These are phyloP conservation scores for Neofusicoccum laricinum DNA, from an alignment of 2,329 filamentous ascomycete species.

Conservation along the genomic window DNA sequence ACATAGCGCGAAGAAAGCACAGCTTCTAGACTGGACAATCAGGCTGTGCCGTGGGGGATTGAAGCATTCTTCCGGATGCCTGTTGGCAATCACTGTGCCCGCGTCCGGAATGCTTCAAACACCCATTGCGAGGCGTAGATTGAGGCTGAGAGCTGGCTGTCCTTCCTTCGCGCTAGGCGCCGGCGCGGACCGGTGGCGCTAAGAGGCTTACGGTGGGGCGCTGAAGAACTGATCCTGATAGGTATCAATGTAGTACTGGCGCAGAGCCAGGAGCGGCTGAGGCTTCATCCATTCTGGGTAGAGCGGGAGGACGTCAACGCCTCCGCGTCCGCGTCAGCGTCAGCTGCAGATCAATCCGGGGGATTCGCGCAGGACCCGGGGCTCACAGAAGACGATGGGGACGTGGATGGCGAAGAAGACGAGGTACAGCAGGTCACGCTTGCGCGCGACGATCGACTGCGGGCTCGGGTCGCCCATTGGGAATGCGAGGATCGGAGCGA, in stretches of 20 bases:
- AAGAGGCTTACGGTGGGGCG: slow-evolving; percentile 44
- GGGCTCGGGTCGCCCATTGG: not conserved
- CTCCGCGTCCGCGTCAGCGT: slow-evolving; percentile 35
- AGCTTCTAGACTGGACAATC: too few relatives aligned
- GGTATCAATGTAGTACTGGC: slow-evolving; percentile 57
- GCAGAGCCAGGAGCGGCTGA: slow-evolving; percentile 48
- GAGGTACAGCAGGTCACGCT: slow-evolving; percentile 50
- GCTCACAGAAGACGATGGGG: slow-evolving; percentile 59
- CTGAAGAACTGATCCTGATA: slow-evolving; percentile 65
- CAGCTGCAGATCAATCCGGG: slow-evolving; percentile 7
- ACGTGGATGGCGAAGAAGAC: slow-evolving; percentile 62
- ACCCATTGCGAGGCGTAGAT: too few relatives aligned
- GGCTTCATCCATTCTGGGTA: slow-evolving; percentile 54
- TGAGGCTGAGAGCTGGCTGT: too few relatives aligned
- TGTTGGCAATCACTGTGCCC: too few relatives aligned
- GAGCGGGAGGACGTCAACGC: slow-evolving; percentile 59
- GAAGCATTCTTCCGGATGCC: too few relatives aligned
- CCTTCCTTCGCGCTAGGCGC: too few relatives aligned
- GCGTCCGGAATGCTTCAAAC: too few relatives aligned
- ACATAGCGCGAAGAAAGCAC: too few relatives aligned
- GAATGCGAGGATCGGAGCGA: not conserved
- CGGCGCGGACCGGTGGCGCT: not conserved
- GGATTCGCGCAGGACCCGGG: slow-evolving; percentile 10
- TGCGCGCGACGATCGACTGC: slow-evolving; percentile 34
- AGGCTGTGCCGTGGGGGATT: too few relatives aligned